A percentile compares a stretch with the other conserved stretches of the same genome.
Conservation (phyloP, 2,329 filamentous ascomycete genomes). For the Clonostachys chloroleuca region DNA sequence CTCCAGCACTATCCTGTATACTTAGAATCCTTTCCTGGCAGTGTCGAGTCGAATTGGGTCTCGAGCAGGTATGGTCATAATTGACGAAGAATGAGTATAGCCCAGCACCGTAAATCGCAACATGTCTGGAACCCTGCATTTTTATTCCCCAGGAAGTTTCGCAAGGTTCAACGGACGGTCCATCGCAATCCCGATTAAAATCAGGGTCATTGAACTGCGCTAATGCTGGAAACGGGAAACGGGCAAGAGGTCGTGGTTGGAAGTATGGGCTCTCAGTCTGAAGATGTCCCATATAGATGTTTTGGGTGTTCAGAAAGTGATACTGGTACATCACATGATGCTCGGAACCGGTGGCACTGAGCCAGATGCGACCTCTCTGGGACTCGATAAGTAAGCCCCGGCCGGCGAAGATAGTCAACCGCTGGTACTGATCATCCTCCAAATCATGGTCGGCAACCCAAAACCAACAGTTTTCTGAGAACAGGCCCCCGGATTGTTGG, state of each 20-base stretch:
- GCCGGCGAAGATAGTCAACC: constrained; percentile 47
- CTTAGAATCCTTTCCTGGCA: constrained; percentile 42
- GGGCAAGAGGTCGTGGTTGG: constrained; percentile 59
- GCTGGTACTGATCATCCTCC: constrained; percentile 40
- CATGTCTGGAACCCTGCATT: constrained; percentile 48
- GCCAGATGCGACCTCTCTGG: constrained; percentile 40
- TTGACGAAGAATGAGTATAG: constrained; percentile 67
- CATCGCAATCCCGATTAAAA: constrained; percentile 42
- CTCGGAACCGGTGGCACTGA: constrained; percentile 62
- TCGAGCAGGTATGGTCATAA: constrained; percentile 47
- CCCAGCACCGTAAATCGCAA: constrained; percentile 59
- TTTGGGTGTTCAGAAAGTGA: constrained; percentile 53
- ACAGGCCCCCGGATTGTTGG: constrained; percentile 25
- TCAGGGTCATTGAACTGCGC: constrained; percentile 40
- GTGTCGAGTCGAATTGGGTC: constrained; percentile 27
- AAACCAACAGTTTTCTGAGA: constrained; percentile 39
- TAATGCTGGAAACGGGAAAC: constrained; percentile 47
- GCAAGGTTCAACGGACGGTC: constrained; percentile 22
- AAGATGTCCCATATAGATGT: constrained; percentile 59
- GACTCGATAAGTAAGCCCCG: constrained; percentile 43
- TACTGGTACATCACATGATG: constrained; percentile 68
- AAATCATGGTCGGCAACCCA: constrained; percentile 51
- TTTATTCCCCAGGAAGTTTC: constrained; percentile 63
- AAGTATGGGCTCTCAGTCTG: constrained; percentile 72
- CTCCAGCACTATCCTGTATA: constrained; percentile 10